Base-by-base conservation (phyloP, 352 stramenopile species). In the Pythium dissimile region DNA sequence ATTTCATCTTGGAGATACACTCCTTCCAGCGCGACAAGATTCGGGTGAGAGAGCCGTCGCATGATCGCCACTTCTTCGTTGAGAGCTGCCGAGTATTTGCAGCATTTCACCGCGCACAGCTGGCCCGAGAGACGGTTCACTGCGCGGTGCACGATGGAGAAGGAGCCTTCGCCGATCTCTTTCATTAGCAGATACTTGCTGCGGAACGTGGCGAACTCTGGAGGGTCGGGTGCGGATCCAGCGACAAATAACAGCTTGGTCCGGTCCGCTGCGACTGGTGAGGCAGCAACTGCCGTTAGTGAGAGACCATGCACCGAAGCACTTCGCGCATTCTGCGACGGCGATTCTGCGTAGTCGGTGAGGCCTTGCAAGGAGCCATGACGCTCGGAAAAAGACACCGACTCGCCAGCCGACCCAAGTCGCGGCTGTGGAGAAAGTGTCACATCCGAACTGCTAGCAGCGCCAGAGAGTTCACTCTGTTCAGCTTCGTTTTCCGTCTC, bases 81-180 rank as follows among this genome's bases (percentile, higher is more conserved):
- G 15, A 93, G 47, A 6, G 77, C 71, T 6, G 67, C 45, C 12
- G 79, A 88, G 27, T 76, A 63, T 31, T 89, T 86, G 59, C 80
- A 89, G 62, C 83, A 93, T 51, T 93, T 91, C 9, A 93, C 73
- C 0, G 80, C 83, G 18, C 77, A 88, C 26, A 93, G 45, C 1
- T 75, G 70, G 0, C 74, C 78, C 0, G 76, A 91, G 21, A 85
- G 54, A 5, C 75, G 75, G 59, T 89, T 89, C 30, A 89, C 81
- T 2, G 75, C 80, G 18, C 81, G 79, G 62, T 90, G 83, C 27
- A 93, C 83, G 37, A 93, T 88, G 32, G 83, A 91, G 41, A 93
- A 93, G 0, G 80, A 90, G 3, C 83, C 80, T 81, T 93, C 80
- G 18, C 83, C 83, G 28, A 93, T 91, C 54, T 91, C 83, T 37